Evolutionary conservation across 1,139 yeast species (phyloP).

Genomic region (Saccharomyces hybrid): DNA sequence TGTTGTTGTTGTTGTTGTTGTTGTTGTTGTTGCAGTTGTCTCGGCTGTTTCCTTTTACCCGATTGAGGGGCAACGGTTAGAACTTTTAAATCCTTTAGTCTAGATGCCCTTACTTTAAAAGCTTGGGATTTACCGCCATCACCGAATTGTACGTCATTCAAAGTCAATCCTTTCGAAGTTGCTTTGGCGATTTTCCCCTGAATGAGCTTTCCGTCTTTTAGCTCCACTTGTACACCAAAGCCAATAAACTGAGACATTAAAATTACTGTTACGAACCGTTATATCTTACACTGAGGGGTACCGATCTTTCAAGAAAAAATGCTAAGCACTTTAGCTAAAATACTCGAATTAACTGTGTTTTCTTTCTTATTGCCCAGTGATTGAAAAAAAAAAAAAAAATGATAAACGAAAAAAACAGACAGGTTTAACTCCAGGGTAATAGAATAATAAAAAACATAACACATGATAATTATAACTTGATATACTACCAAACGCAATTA

Average conservation of each 20-base stretch:
- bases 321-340: neutral
- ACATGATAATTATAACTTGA: neutral
- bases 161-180: slow-evolving; percentile 28
- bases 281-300: neutral
- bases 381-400: neutral
- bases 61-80: slow-evolving; percentile 26
- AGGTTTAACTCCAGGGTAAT: neutral
- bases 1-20: slow-evolving; percentile 2
- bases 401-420: neutral
- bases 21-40: slow-evolving; percentile 10
- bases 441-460: neutral
- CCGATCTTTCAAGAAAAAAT: neutral
- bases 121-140: slow-evolving; percentile 32
- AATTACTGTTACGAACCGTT: neutral
- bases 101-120: slow-evolving; percentile 30
- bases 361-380: neutral
- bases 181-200: slow-evolving; percentile 30
- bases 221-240: slow-evolving; percentile 30
- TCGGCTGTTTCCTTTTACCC: slow-evolving; percentile 13
- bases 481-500: neutral
- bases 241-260: slow-evolving; percentile 29
- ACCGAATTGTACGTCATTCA: slow-evolving; percentile 28
- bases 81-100: slow-evolving; percentile 33
- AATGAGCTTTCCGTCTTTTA: slow-evolving; percentile 31
- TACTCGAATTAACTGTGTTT: neutral